These are phyloP conservation scores for Trichosporon faecale DNA, from an alignment of 1,284 basidiomycete genomes.

Conservation along the genomic window DNA sequence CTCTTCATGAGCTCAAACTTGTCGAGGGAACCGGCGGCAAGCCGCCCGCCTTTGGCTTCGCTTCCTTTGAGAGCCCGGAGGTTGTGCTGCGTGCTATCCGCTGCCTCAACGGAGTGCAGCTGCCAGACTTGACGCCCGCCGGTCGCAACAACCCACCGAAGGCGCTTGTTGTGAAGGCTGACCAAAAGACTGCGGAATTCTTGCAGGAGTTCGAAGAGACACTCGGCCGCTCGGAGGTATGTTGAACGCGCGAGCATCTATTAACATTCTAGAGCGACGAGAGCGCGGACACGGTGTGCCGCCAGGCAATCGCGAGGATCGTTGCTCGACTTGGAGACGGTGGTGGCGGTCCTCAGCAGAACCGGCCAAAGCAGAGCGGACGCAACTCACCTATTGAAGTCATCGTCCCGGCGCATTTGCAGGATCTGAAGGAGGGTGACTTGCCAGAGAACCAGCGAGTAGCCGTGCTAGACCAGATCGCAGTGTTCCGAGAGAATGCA, in stretches of 20 bases:
- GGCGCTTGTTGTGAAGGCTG: constrained; percentile 84
- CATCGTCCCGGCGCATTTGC: constrained; percentile 87
- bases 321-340: constrained; percentile 44
- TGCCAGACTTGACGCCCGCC: constrained; percentile 69
- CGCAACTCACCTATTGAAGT: constrained; percentile 40
- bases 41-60: constrained; percentile 93
- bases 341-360: neutral
- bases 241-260: constrained; percentile 32
- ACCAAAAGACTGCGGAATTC: constrained; percentile 84
- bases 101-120: constrained; percentile 75
- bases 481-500: constrained; percentile 82
- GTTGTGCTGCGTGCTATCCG: constrained; percentile 75
- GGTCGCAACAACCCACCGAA: constrained; percentile 69
- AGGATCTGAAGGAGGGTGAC: constrained; percentile 90
- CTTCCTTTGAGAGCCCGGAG: constrained; percentile 84
- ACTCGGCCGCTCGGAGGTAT: constrained; percentile 73
- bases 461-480: constrained; percentile 89
- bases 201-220: constrained; percentile 77
- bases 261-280: constrained; percentile 46
- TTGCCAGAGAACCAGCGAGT: constrained; percentile 92
- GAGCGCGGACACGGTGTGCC: constrained; percentile 43
- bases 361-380: constrained; percentile 52
- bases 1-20: constrained; percentile 80
- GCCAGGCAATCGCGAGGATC: constrained; percentile 47
- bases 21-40: constrained; percentile 84